Percentiles rank a stretch among this genome's conserved stretches.
These are phyloP conservation scores for Guyanaporus albipodus DNA, from an alignment of 768 basidiomycete genomes.

Conservation along the genomic window DNA sequence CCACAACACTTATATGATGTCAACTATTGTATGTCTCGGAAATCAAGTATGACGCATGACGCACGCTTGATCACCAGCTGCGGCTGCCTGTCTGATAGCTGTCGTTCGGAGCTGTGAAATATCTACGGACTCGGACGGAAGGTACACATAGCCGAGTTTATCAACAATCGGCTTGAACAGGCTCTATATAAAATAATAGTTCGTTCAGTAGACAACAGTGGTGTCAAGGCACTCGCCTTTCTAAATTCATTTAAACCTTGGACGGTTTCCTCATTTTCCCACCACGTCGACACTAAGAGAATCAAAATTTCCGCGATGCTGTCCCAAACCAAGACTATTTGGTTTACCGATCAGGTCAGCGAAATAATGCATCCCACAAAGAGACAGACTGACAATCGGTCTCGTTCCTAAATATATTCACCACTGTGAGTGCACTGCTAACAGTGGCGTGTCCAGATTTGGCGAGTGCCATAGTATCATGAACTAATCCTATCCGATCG, in stretches of 20 bases:
- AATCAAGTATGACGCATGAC: constrained; percentile 1
- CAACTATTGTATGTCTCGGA: background rate
- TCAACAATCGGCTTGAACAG: constrained; percentile 75
- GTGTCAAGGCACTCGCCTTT: constrained; percentile 40
- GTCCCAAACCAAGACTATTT: constrained; percentile 76
- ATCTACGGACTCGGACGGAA: constrained; percentile 61
- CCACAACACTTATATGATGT: constrained; percentile 53
- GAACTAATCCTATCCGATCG: constrained; percentile 86
- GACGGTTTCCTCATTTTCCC: constrained; percentile 63
- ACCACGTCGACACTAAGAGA: constrained; percentile 66
- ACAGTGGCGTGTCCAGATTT: constrained; percentile 76
- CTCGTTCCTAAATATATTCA: constrained; percentile 67
- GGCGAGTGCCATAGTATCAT: constrained; percentile 77
- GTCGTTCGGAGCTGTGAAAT: constrained; percentile 68
- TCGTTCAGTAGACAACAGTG: background rate
- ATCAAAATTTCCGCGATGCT: constrained; percentile 57
- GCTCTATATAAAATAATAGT: constrained; percentile 33
- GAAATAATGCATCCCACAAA: background rate
- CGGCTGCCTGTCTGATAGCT: constrained; percentile 58
- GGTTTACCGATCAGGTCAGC: constrained; percentile 3
- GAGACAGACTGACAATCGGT: constrained; percentile 57
- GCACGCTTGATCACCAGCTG: constrained; percentile 40
- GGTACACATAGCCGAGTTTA: constrained; percentile 74
- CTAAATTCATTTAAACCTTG: constrained; percentile 58
- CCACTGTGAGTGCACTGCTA: constrained; percentile 71